Evolutionary conservation across 2,329 filamentous ascomycete species (phyloP), one percentile per base, ranked within the genome.

Genomic region (Monascus ruber): DNA sequence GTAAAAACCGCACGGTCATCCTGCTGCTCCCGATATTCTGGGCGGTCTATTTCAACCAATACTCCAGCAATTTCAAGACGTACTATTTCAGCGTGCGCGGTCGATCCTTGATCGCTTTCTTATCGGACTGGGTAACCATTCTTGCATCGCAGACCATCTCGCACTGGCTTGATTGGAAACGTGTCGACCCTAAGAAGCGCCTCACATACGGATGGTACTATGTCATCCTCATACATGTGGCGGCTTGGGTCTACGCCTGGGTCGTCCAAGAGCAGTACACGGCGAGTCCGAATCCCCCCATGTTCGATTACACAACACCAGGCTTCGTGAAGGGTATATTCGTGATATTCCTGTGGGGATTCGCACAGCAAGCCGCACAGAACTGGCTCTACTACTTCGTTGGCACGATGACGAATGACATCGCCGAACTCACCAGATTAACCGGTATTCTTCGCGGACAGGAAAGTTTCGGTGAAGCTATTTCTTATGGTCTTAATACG

Each of bases 351-450:
- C 56, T 72, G 0, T 72, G 69, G 70, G 54, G 63, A 38, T 74
- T 74, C 45, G 58, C 71, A 2, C 60, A 70, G 2, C 72, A 76
- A 47, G 59, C 68, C 0, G 50, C 74, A 17, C 72, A 76, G 49
- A 76, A 74, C 39, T 75, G 70, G 69, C 58, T 76, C 1, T 76
- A 76, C 44, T 76, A 74, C 46, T 56, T 76, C 11, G 55, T 76
- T 17, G 17, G 17, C 17, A 17, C 17, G 17, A 25, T 6, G 5
- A 32, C 4, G 25, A 24, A 44, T 54, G 24, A 51, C 24, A 9
- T 2, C 2, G 2, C 26, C 26, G 9, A 55, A 51, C 54, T 34
- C 59, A 17, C 17, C 17, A 17, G 66, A 1, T 61, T 65, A 10
- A 60, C 64, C 5, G 66, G 65, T 34, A 62, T 68, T 11, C 46